Evolutionary conservation across 2,329 filamentous ascomycete genomes (phyloP).

Genomic region (Phaeoacremonium minimum): DNA sequence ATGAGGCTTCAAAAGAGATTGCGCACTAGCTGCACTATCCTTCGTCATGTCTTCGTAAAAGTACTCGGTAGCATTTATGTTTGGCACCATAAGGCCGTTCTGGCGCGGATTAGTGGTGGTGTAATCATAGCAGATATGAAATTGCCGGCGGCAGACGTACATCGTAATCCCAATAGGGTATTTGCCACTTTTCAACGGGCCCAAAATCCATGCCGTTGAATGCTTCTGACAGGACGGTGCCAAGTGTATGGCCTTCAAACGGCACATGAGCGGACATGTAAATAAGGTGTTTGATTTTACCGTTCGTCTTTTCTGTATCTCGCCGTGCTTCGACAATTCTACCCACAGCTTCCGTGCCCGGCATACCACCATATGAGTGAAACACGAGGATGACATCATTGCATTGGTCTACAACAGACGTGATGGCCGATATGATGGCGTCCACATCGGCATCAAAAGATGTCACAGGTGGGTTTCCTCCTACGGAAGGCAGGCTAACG

Average conservation of each 20-base stretch:
- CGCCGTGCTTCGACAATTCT: neutral
- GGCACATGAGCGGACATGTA: slow-evolving; percentile 1
- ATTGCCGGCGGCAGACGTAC: neutral
- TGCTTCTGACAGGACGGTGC: too few relatives aligned
- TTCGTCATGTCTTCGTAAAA: neutral
- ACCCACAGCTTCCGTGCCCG: slow-evolving; percentile 4
- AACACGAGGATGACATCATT: slow-evolving; percentile 9
- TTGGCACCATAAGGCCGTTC: neutral
- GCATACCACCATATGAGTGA: slow-evolving; percentile 10
- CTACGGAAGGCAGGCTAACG: slow-evolving; percentile 24
- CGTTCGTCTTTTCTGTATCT: neutral
- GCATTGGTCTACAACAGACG: slow-evolving; percentile 4
- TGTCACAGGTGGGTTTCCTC: slow-evolving; percentile 18
- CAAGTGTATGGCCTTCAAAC: neutral
- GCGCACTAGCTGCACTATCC: neutral
- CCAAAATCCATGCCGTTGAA: neutral
- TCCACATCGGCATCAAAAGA: slow-evolving; percentile 7
- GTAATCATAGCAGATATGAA: neutral
- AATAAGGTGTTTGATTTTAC: slow-evolving; percentile 2
- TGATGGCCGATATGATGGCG: slow-evolving; percentile 3
- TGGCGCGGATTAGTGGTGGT: neutral
- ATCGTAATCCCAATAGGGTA: neutral
- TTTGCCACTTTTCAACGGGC: neutral
- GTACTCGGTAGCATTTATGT: neutral
- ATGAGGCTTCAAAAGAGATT: neutral